Evolutionary conservation across 306 rosid species (phyloP).

Genomic region (Gillenia trifoliata): DNA sequence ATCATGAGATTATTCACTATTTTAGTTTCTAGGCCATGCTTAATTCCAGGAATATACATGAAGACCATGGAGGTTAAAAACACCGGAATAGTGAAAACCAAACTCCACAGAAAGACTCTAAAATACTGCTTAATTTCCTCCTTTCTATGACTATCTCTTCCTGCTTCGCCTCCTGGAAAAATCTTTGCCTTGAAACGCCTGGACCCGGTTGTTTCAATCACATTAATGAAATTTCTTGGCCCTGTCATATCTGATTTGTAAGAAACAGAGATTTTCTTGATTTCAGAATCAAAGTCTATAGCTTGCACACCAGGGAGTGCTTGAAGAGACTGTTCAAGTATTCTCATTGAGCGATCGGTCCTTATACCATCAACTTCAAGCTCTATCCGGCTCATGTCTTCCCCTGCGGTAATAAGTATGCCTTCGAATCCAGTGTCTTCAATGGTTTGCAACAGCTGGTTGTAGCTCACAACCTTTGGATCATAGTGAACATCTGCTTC

Average conservation of each 20-base stretch:
- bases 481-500: slow-evolving; percentile 65
- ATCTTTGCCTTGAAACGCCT: slow-evolving; percentile 41
- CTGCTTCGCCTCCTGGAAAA: slow-evolving; percentile 31
- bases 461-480: slow-evolving; percentile 35
- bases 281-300: slow-evolving; percentile 7
- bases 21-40: slow-evolving; percentile 39
- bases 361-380: slow-evolving; percentile 42
- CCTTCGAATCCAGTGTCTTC: slow-evolving; percentile 47
- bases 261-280: slow-evolving; percentile 35
- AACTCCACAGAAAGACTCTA: slow-evolving; percentile 47
- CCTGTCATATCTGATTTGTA: slow-evolving; percentile 58
- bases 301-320: slow-evolving; percentile 59
- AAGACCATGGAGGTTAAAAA: slow-evolving; percentile 67
- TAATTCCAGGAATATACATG: slow-evolving; percentile 54
- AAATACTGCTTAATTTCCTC: slow-evolving; percentile 44
- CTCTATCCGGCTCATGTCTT: slow-evolving; percentile 53
- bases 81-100: slow-evolving; percentile 55
- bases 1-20: slow-evolving; percentile 43
- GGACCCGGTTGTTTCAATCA: slow-evolving; percentile 51
- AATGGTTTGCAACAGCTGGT: slow-evolving; percentile 31
- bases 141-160: slow-evolving; percentile 35
- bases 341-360: slow-evolving; percentile 29
- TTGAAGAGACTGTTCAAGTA: slow-evolving; percentile 41
- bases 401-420: slow-evolving; percentile 41
- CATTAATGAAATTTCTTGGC: slow-evolving; percentile 53